Evolutionary conservation across 495 filamentous ascomycete genomes (phyloP), one percentile per base, ranked within the genome.

Genomic region (Pyrenopolyporus hunteri): DNA sequence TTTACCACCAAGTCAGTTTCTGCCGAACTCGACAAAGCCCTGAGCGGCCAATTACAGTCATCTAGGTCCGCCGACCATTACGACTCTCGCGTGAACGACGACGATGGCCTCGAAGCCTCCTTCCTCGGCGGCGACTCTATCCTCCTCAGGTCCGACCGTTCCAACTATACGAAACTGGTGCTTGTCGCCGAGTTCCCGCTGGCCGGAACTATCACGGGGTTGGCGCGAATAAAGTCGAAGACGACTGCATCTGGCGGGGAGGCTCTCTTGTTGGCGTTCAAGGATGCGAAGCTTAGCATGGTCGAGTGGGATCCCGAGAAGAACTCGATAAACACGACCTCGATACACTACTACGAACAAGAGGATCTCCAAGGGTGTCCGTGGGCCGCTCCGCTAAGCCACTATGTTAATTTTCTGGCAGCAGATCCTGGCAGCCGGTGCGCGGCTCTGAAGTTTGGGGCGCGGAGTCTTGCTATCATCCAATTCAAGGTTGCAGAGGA

Each of bases 331-430:
- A 84, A 84, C 22, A 99, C 94, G 10, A 85, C 93, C 53, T 97
- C 92, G 22, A 92, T 99, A 63, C 94, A 99, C 77, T 97, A 93
- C 77, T 99, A 98, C 71, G 94, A 99, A 71, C 85, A 92, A 70
- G 93, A 97, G 68, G 92, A 97, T 66, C 78, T 92, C 57, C 83
- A 83, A 53, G 82, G 84, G 25, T 88, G 81, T 65, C 92, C 87
- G 14, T 98, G 87, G 89, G 82, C 83, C 26, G 83, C 85, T 17
- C 85, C 87, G 37, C 70, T 92, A 55, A 83, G 82, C 66, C 78
- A 83, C 42, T 88, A 84, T 74, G 81, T 83, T 66, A 96, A 88
- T 68, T 88, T 90, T 53, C 80, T 99, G 61, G 88, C 86, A 10
- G 91, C 91, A 48, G 94, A 99, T 70, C 93, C 94, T 17, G 88